Conservation (phyloP, 2,329 filamentous ascomycete species). For the Ceratocystis papillata region DNA sequence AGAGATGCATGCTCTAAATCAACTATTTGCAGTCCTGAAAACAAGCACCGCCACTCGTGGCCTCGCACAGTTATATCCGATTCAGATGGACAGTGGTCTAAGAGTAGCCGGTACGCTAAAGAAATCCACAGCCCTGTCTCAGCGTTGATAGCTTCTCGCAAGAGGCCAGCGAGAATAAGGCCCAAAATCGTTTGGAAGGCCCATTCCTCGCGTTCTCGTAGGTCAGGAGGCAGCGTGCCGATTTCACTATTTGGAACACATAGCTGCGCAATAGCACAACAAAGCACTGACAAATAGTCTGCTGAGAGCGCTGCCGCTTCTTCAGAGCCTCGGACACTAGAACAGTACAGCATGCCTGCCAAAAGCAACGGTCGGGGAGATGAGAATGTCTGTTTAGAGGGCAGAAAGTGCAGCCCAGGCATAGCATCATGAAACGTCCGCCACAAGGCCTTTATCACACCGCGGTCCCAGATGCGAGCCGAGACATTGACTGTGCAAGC, state of each 20-base stretch:
- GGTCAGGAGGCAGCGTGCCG: constrained; percentile 27
- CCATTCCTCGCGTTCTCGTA: constrained; percentile 31
- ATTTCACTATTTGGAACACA: constrained; percentile 32
- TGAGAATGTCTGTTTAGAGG: constrained; percentile 36
- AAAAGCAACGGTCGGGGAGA: constrained; percentile 36
- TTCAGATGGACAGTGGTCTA: constrained; percentile 35
- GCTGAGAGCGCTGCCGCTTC: constrained; percentile 32
- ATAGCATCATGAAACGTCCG: constrained; percentile 36
- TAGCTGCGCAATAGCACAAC: constrained; percentile 34
- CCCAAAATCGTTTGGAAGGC: constrained; percentile 37
- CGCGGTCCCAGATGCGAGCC: constrained; percentile 30
- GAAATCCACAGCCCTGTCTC: constrained; percentile 38
- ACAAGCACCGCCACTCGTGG: constrained; percentile 34
- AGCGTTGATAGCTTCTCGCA: constrained; percentile 35
- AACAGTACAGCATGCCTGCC: constrained; percentile 38
- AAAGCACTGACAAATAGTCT: constrained; percentile 34
- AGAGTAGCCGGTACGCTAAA: constrained; percentile 34
- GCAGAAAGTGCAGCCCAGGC: constrained; percentile 38
- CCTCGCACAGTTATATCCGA: constrained; percentile 29
- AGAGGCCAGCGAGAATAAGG: constrained; percentile 34
- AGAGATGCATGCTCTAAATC: constrained; percentile 38
- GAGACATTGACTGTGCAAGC: constrained; percentile 27
- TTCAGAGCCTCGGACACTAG: constrained; percentile 30
- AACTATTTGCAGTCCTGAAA: constrained; percentile 35
- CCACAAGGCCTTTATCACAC: constrained; percentile 32